Percentiles rank a stretch among this genome's conserved stretches.
These are phyloP conservation scores for Gloeostereum incarnatum DNA, from an alignment of 768 basidiomycete genomes.

Conservation along the genomic window DNA sequence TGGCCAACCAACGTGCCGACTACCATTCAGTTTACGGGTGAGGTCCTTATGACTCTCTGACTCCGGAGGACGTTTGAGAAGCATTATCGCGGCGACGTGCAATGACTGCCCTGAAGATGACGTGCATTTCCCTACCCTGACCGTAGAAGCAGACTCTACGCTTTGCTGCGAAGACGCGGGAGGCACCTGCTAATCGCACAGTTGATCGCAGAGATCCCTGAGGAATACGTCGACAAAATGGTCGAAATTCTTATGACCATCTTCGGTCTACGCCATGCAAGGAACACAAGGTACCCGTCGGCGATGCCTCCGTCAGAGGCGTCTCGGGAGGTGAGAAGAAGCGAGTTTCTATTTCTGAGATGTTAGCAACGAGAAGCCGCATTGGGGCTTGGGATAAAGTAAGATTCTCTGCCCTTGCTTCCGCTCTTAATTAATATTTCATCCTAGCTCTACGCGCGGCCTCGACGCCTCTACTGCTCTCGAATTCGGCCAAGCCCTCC, in stretches of 20 bases:
- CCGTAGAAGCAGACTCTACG: conserved; percentile 68
- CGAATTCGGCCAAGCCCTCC: conserved; percentile 61
- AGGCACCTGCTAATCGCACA: conserved; percentile 48
- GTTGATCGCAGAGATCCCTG: conserved; percentile 30
- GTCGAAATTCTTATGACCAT: conserved; percentile 53
- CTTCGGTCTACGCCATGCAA: conserved; percentile 69
- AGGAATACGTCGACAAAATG: conserved; percentile 31
- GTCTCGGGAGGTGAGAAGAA: conserved; percentile 75
- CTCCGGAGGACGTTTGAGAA: conserved; percentile 52
- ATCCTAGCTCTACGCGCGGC: conserved; percentile 52
- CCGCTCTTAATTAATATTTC: not conserved
- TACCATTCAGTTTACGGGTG: conserved; percentile 62
- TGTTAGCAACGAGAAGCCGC: conserved; percentile 49
- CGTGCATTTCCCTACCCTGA: conserved; percentile 77
- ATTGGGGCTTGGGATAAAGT: conserved; percentile 72
- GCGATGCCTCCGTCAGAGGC: conserved; percentile 69
- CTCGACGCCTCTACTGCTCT: conserved; percentile 64
- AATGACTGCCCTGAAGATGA: conserved; percentile 83
- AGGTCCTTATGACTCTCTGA: conserved; percentile 68
- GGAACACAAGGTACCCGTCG: conserved; percentile 61
- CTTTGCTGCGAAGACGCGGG: conserved; percentile 61
- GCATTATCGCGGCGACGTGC: conserved; percentile 70
- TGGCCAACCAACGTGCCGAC: conserved; percentile 70
- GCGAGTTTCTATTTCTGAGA: conserved; percentile 74
- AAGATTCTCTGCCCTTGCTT: conserved; percentile 7